These are phyloP conservation scores for Zopfia rhizophila DNA, from an alignment of 2,329 filamentous ascomycete species.

Conservation along the genomic window DNA sequence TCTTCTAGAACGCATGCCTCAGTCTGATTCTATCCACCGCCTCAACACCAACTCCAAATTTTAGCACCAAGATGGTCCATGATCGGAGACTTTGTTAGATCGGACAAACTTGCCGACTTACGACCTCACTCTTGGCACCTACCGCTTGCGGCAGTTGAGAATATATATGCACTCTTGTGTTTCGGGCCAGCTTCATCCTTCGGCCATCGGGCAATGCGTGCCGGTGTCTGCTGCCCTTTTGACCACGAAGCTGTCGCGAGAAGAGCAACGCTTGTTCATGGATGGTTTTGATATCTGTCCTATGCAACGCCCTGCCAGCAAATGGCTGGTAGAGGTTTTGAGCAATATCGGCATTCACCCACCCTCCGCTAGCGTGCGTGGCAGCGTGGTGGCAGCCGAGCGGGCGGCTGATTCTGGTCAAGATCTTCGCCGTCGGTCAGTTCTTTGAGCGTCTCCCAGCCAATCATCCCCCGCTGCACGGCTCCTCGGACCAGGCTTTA, in stretches of 20 bases:
- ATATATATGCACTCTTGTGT: slow-evolving; percentile 1
- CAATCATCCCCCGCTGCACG: neutral
- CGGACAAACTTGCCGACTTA: slow-evolving; percentile 8
- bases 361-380: slow-evolving; percentile 22
- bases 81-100: slow-evolving; percentile 10
- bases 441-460: neutral
- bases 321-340: too few relatives aligned
- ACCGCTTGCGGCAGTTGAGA: slow-evolving; percentile 11
- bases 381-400: slow-evolving; percentile 25
- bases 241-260: too few relatives aligned
- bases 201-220: neutral
- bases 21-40: too few relatives aligned
- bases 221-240: too few relatives aligned
- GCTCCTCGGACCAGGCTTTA: slow-evolving; percentile 11
- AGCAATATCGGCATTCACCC: too few relatives aligned
- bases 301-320: too few relatives aligned
- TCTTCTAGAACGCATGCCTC: too few relatives aligned
- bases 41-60: too few relatives aligned
- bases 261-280: too few relatives aligned
- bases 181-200: neutral
- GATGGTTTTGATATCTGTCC: too few relatives aligned
- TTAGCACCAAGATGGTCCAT: too few relatives aligned
- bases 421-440: neutral
- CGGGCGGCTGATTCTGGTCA: slow-evolving; percentile 17
- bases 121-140: slow-evolving; percentile 4